These are phyloP conservation scores for Aureobasidium mangrovei DNA, from an alignment of 2,329 filamentous ascomycete species.

Conservation along the genomic window DNA sequence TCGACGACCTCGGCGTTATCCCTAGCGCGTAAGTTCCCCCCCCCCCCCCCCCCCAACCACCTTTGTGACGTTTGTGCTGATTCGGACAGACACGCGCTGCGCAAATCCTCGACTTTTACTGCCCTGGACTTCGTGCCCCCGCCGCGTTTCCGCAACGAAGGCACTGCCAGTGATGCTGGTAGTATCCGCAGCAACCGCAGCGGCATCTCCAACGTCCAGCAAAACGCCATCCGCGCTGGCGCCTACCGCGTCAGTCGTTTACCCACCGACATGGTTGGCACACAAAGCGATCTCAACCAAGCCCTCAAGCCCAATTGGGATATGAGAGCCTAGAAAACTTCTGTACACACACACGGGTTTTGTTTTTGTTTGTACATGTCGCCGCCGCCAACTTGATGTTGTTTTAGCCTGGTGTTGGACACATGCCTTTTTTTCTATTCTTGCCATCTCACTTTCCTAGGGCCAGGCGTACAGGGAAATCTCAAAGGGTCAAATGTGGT, in stretches of 20 bases:
- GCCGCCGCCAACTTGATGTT: neutral
- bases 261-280: slow-evolving; percentile 73
- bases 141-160: slow-evolving; percentile 58
- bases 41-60: slow-evolving; percentile 22
- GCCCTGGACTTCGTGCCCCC: slow-evolving; percentile 73
- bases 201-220: slow-evolving; percentile 63
- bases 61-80: neutral
- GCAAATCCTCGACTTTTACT: slow-evolving; percentile 72
- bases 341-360: no score
- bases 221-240: slow-evolving; percentile 66
- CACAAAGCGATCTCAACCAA: slow-evolving; percentile 55
- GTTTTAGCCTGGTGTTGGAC: slow-evolving; percentile 4
- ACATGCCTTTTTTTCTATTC: neutral
- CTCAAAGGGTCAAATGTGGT: neutral
- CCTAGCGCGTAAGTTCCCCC: slow-evolving; percentile 73
- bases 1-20: slow-evolving; percentile 75
- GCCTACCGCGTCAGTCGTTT: slow-evolving; percentile 81
- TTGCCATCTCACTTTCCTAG: neutral
- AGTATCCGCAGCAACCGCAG: slow-evolving; percentile 61
- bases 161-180: slow-evolving; percentile 40
- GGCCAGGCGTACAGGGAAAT: slow-evolving; percentile 2
- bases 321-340: slow-evolving; percentile 25
- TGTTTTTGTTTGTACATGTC: neutral
- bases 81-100: slow-evolving; percentile 54
- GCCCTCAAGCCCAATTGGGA: slow-evolving; percentile 51